phyloP scores from a whole-genome alignment of 2,329 filamentous ascomycete genomes.

The Xylaria sp. region DNA sequence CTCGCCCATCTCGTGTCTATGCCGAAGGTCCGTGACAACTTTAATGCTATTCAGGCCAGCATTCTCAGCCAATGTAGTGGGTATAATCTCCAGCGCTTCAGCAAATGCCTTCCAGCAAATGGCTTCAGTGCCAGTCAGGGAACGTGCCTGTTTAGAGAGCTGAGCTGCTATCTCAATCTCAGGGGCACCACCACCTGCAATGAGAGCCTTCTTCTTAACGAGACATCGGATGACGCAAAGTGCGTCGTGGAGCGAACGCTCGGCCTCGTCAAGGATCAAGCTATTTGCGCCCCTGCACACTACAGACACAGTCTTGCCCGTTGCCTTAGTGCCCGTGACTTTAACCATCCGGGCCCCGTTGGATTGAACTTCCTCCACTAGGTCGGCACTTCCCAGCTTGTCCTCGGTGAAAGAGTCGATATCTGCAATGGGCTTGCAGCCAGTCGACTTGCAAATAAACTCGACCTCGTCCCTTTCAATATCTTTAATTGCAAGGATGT shows the following conservation, averaged over 20 bases:
- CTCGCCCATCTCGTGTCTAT: slow-evolving; percentile 94
- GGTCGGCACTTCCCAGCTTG: slow-evolving; percentile 92
- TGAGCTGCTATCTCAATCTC: slow-evolving; percentile 96
- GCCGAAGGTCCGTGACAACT: slow-evolving; percentile 94
- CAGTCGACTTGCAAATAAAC: slow-evolving; percentile 98
- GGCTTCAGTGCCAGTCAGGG: slow-evolving; percentile 88
- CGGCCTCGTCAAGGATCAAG: slow-evolving; percentile 95
- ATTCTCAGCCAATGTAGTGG: slow-evolving; percentile 96
- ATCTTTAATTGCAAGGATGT: slow-evolving; percentile 95
- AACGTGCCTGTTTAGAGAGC: slow-evolving; percentile 82
- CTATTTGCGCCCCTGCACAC: slow-evolving; percentile 94
- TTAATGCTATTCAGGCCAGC: slow-evolving; percentile 98
- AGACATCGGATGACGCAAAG: slow-evolving; percentile 97
- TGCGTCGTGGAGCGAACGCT: slow-evolving; percentile 95
- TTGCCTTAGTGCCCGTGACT: slow-evolving; percentile 87
- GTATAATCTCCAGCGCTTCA: slow-evolving; percentile 95
- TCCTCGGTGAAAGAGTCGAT: slow-evolving; percentile 99
- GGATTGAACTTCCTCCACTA: slow-evolving; percentile 90
- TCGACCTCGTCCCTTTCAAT: slow-evolving; percentile 99
- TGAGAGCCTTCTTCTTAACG: slow-evolving; percentile 99
- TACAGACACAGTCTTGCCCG: slow-evolving; percentile 90
- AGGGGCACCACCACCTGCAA: slow-evolving; percentile 94
- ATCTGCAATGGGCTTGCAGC: slow-evolving; percentile 98
- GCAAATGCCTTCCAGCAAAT: slow-evolving; percentile 99
- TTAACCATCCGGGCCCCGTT: slow-evolving; percentile 93